Conservation (phyloP, 2,329 filamentous ascomycete species). For the Spiromastix sp. region DNA sequence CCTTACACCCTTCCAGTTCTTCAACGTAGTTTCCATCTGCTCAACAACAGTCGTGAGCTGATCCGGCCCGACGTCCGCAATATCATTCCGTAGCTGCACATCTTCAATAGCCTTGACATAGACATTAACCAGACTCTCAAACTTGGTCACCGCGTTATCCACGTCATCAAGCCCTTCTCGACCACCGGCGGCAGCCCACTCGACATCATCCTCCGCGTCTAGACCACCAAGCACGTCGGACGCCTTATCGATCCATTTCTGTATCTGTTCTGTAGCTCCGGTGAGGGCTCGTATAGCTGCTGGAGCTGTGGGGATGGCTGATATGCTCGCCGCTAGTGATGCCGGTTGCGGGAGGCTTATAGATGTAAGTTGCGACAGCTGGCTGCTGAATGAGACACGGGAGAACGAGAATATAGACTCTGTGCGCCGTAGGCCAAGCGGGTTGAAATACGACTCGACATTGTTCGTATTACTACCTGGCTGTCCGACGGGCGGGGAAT, state of each 20-base stretch:
- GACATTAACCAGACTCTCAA: slow-evolving; percentile 81
- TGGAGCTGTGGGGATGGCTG: slow-evolving; percentile 72
- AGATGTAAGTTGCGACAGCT: slow-evolving; percentile 83
- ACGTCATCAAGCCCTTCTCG: slow-evolving; percentile 44
- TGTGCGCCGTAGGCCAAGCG: slow-evolving; percentile 46
- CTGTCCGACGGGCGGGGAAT: slow-evolving; percentile 16
- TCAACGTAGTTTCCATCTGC: slow-evolving; percentile 81
- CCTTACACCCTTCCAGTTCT: slow-evolving; percentile 77
- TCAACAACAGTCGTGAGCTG: slow-evolving; percentile 66
- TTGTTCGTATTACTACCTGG: slow-evolving; percentile 19
- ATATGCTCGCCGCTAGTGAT: slow-evolving; percentile 71
- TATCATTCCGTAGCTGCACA: slow-evolving; percentile 69
- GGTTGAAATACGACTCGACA: slow-evolving; percentile 34
- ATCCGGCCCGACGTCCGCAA: slow-evolving; percentile 56
- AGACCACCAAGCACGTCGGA: slow-evolving; percentile 79
- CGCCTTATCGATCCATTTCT: slow-evolving; percentile 87
- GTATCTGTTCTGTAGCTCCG: slow-evolving; percentile 83
- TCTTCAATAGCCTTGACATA: slow-evolving; percentile 93
- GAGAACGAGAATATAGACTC: slow-evolving; percentile 92
- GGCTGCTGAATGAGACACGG: slow-evolving; percentile 82
- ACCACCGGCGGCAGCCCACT: slow-evolving; percentile 88
- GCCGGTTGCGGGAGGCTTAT: slow-evolving; percentile 80
- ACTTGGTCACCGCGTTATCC: slow-evolving; percentile 63
- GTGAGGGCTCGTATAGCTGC: slow-evolving; percentile 75
- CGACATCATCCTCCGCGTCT: slow-evolving; percentile 92